Evolutionary conservation across 2,329 filamentous ascomycete species (phyloP).

Genomic region (Bipolaris oryzae): DNA sequence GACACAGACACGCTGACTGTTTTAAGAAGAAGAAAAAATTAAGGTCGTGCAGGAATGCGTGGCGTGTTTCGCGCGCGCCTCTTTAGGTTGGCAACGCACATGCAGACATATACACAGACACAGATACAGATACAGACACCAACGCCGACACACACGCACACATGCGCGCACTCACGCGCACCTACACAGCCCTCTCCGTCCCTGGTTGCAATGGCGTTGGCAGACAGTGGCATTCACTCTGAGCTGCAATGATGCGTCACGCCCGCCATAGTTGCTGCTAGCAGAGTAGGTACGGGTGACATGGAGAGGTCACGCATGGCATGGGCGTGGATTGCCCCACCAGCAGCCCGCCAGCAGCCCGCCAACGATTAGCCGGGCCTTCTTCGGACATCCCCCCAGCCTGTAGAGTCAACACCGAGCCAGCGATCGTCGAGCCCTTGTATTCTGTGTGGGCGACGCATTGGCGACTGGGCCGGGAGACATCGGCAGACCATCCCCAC

Average conservation of each 20-base stretch:
- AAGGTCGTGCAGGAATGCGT: not conserved
- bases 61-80: slow-evolving; percentile 1
- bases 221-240: not conserved
- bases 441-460: slow-evolving; percentile 6
- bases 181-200: not conserved
- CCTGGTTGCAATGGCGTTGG: not conserved
- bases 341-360: not conserved
- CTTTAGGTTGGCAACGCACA: not conserved
- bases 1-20: not conserved
- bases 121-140: too few relatives aligned
- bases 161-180: not conserved
- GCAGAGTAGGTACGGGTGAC: not conserved
- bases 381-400: slow-evolving; percentile 8
- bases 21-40: too few relatives aligned
- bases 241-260: not conserved
- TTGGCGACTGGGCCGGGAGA: slow-evolving; percentile 11
- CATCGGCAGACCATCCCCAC: slow-evolving; percentile 22
- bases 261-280: slow-evolving; percentile 16
- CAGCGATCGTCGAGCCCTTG: slow-evolving; percentile 4
- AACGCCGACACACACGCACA: not conserved
- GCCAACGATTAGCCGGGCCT: slow-evolving; percentile 13
- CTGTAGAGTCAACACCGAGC: slow-evolving; percentile 3
- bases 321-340: not conserved
- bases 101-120: not conserved
- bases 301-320: too few relatives aligned